These are phyloP conservation scores for Metarhizium brunneum DNA, from an alignment of 2,329 filamentous ascomycete species.

Conservation along the genomic window DNA sequence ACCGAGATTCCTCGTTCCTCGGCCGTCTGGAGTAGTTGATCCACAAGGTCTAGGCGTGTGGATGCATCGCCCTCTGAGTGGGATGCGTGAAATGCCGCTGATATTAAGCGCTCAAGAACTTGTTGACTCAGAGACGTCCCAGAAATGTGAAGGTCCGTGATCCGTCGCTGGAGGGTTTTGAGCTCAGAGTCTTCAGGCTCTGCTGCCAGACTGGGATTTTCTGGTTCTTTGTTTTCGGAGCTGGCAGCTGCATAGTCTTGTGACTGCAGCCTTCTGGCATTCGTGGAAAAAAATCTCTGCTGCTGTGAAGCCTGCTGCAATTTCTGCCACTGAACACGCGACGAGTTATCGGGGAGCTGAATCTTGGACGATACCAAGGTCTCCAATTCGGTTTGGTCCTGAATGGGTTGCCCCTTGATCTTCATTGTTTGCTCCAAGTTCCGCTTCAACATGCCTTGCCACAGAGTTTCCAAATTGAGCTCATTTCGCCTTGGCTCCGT, in stretches of 20 bases:
- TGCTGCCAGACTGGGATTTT: background rate
- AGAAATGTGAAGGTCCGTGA: conserved; percentile 29
- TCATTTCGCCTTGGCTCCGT: conserved; percentile 44
- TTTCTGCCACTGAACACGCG: conserved; percentile 26
- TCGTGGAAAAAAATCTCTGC: conserved; percentile 24
- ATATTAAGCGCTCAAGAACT: conserved; percentile 28
- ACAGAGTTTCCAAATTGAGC: conserved; percentile 43
- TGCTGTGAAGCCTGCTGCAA: conserved; percentile 24
- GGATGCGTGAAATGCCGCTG: conserved; percentile 24
- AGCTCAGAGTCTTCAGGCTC: conserved; percentile 8
- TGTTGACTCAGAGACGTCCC: conserved; percentile 26
- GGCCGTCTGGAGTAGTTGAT: conserved; percentile 34
- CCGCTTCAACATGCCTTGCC: conserved; percentile 32
- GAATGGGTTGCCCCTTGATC: conserved; percentile 17
- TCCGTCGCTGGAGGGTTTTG: conserved; percentile 15
- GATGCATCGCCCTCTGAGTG: conserved; percentile 13
- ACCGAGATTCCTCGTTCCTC: conserved; percentile 35
- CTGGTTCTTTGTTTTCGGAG: background rate
- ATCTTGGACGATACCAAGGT: conserved; percentile 21
- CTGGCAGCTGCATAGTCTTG: background rate
- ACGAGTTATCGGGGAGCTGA: conserved; percentile 20
- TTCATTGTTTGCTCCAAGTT: conserved; percentile 22
- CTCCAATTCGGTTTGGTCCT: conserved; percentile 19
- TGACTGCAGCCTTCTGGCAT: conserved; percentile 14
- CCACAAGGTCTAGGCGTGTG: conserved; percentile 27